These are phyloP conservation scores for Dryadomyces quercus-mongolicae DNA, from an alignment of 2,329 filamentous ascomycete species.

Conservation along the genomic window DNA sequence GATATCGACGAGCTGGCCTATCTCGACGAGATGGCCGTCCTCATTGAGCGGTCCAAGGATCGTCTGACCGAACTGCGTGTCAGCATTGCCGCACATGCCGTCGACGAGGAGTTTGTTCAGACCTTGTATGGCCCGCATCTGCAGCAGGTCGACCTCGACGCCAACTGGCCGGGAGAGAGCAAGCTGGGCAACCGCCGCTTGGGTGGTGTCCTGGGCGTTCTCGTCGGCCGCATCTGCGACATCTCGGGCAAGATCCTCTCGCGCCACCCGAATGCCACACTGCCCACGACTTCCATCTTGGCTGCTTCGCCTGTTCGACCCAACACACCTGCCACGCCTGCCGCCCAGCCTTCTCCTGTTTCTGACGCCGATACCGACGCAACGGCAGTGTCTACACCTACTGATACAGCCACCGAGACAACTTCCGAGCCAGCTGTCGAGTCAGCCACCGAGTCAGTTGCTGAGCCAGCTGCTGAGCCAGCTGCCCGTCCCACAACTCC, in stretches of 20 bases:
- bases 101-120: constrained; percentile 39
- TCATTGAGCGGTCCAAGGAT: constrained; percentile 58
- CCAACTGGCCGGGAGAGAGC: constrained; percentile 42
- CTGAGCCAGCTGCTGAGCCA: too few species aligned
- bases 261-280: not conserved
- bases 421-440: too few species aligned
- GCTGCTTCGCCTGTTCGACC: not conserved
- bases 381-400: too few species aligned
- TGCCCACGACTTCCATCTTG: not conserved
- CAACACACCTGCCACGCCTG: too few species aligned
- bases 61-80: constrained; percentile 60
- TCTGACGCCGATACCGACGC: too few species aligned
- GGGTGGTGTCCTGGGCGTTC: constrained; percentile 55
- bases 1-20: constrained; percentile 78
- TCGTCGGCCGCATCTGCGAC: constrained; percentile 57
- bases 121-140: constrained; percentile 51
- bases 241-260: constrained; percentile 22
- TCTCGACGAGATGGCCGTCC: constrained; percentile 67
- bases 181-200: constrained; percentile 50
- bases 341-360: too few species aligned
- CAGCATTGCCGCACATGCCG: constrained; percentile 48
- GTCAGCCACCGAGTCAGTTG: too few species aligned
- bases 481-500: too few species aligned
- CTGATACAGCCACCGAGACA: too few species aligned
- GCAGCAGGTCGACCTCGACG: constrained; percentile 50